Evolutionary conservation across 108 stramenopile genomes (phyloP).

Genomic region (Pseudonitzschia multistriata): DNA sequence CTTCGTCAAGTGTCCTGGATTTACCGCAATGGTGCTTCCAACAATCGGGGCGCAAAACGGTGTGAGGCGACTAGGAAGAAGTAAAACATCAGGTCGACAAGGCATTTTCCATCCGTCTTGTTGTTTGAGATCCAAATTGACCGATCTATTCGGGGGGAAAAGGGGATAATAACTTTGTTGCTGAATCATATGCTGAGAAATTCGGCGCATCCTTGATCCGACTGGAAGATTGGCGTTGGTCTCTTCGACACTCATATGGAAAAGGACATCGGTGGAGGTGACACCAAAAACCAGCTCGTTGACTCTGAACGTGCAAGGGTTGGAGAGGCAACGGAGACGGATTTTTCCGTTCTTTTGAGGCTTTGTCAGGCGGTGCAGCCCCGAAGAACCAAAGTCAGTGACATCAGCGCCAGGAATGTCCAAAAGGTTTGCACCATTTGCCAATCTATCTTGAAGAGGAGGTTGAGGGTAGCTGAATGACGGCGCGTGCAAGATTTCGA

Average conservation of each 20-base stretch:
- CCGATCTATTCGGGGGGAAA: constrained; percentile 71
- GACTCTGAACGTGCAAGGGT: constrained; percentile 86
- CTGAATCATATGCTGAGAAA: constrained; percentile 86
- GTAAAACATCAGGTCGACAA: constrained; percentile 85
- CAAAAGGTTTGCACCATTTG: constrained; percentile 33
- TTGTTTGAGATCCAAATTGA: constrained; percentile 82
- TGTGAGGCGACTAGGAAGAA: constrained; percentile 89
- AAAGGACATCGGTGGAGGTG: constrained; percentile 85
- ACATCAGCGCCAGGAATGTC: constrained; percentile 42
- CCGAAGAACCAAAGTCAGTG: constrained; percentile 55
- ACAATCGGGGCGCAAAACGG: constrained; percentile 71
- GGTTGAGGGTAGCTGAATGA: constrained; percentile 63
- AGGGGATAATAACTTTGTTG: constrained; percentile 95
- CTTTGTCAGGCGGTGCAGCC: constrained; percentile 52
- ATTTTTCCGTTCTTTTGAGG: constrained; percentile 24
- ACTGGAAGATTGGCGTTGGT: constrained; percentile 69
- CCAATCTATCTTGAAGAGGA: constrained; percentile 66
- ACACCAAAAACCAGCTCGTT: constrained; percentile 88
- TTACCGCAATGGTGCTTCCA: constrained; percentile 72
- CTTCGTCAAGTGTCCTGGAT: constrained; percentile 84
- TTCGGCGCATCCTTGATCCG: constrained; percentile 72
- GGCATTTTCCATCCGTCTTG: constrained; percentile 77
- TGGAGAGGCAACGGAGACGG: constrained; percentile 86
- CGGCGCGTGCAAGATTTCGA: background rate
- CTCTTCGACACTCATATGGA: constrained; percentile 84